Conservation (phyloP, 176 grass and related monocot genomes). For the Eragrostis curvula region DNA sequence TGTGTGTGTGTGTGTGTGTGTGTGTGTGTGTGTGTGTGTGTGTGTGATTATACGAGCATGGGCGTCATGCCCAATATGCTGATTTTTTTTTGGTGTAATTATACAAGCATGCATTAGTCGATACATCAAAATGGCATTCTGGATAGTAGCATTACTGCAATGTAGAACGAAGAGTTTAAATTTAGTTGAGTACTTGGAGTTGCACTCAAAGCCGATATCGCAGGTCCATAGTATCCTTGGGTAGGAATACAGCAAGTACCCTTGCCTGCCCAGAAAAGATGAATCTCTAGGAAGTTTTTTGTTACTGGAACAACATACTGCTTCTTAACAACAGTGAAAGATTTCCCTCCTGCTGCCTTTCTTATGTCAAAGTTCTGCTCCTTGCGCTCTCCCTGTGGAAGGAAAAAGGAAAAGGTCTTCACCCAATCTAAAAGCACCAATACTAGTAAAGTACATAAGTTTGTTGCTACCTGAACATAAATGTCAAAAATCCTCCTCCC, state of each 20-base stretch:
- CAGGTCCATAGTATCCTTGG: slow-evolving; percentile 75
- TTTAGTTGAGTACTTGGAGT: slow-evolving; percentile 66
- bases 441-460: not conserved
- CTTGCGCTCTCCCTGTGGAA: slow-evolving; percentile 58
- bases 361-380: slow-evolving; percentile 78
- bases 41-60: too few species aligned
- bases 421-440: not conserved
- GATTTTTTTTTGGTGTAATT: too few species aligned
- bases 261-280: slow-evolving; percentile 93
- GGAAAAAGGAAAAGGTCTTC: not conserved
- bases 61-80: too few species aligned
- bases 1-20: too few species aligned
- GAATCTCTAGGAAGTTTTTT: slow-evolving; percentile 79
- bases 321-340: slow-evolving; percentile 58
- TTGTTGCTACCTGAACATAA: slow-evolving; percentile 72
- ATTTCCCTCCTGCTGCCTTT: slow-evolving; percentile 56
- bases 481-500: slow-evolving; percentile 88
- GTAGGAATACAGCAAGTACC: slow-evolving; percentile 75
- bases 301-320: slow-evolving; percentile 53
- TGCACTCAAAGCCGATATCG: slow-evolving; percentile 73
- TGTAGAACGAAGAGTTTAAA: too few species aligned
- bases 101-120: too few species aligned
- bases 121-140: too few species aligned
- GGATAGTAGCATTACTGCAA: too few species aligned
- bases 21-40: too few species aligned